Base-by-base conservation (phyloP, 179 eudicot species). In the Nepenthes alata region DNA sequence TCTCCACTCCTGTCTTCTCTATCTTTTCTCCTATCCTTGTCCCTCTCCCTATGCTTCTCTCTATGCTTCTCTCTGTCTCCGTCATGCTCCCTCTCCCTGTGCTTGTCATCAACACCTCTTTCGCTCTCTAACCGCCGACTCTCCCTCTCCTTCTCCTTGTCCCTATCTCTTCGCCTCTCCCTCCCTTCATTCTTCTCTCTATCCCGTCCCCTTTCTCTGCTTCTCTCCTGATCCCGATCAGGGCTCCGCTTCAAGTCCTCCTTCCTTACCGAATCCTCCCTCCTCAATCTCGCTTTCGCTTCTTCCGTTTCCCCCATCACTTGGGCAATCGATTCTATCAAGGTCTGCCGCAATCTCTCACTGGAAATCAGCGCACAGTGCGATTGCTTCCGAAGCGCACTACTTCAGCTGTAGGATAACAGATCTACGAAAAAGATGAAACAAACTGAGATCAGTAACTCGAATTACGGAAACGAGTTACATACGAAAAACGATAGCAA, bases 251-350 rank as follows among this genome's bases (percentile, higher is more conserved):
- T 85, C n/a, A 65, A 70, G 13, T 77, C 82, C 53, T 81, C 87
- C 70, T 67, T 73, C 9, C 60, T 55, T 38, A 64, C 83, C 3
- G 60, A 57, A 12, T 74, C 76, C 12, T 79, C 85, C 77, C 72
- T 83, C 74, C 78, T 75, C 15, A 85, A 85, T 58, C 80, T 88
- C 15, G 67, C 62, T 66, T 78, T 85, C 25, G 61, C 61, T 56
- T 81, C 95, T 60, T 81, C 85, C 70, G 70, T 69, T 53, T 74
- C 77, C 66, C 79, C 82, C 78, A 74, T 77, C 35, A 34, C 58
- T 16, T 54, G 3, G 3, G 10, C 52, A 2, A 3, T 8, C 10
- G 9, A 7, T 15, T 54, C 58, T 41, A 7, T 41, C 45, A 41
- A 41, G 25, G 25, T 25, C 25, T 0, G 25, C 25, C 25, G 25